Conservation (phyloP, 495 filamentous ascomycete genomes). For the Barbatosphaeria neglecta region DNA sequence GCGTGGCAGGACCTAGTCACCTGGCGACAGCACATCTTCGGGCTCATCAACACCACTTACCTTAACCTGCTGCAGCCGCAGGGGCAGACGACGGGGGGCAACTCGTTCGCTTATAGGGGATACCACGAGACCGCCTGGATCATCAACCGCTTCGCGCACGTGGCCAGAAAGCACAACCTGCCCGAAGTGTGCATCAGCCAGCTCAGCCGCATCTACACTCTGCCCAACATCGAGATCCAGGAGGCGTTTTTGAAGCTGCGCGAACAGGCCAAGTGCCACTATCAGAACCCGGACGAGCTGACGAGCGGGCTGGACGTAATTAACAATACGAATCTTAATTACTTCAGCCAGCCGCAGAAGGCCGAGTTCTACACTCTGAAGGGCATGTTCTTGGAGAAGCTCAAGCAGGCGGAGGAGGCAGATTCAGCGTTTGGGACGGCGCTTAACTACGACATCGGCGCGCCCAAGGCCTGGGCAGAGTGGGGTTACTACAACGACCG, state of each 20-base stretch:
- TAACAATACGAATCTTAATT: constrained; percentile 98
- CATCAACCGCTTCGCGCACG: constrained; percentile 97
- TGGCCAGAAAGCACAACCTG: constrained; percentile 92
- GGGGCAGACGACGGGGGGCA: constrained; percentile 59
- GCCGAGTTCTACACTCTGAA: constrained; percentile 99
- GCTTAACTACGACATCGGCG: constrained; percentile 84
- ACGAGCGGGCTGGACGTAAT: constrained; percentile 92
- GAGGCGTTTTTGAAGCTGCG: constrained; percentile 95
- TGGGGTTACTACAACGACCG: constrained; percentile 98
- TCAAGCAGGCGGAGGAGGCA: constrained; percentile 76
- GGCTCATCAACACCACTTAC: constrained; percentile 90
- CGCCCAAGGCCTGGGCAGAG: constrained; percentile 97
- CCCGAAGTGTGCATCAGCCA: constrained; percentile 96
- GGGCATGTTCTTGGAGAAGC: constrained; percentile 97
- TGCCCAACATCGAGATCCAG: constrained; percentile 99
- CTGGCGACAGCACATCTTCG: constrained; percentile 98
- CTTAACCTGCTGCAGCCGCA: constrained; percentile 73
- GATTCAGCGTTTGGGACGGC: constrained; percentile 91
- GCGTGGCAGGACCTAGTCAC: constrained; percentile 98
- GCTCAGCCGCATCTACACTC: constrained; percentile 91
- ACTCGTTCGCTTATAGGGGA: constrained; percentile 87
- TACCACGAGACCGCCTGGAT: constrained; percentile 99
- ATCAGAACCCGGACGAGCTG: constrained; percentile 85
- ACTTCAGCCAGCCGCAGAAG: constrained; percentile 91
- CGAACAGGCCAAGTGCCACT: constrained; percentile 97